Conservation (phyloP, 139 green algal genomes). For the Eudorina sp. region DNA sequence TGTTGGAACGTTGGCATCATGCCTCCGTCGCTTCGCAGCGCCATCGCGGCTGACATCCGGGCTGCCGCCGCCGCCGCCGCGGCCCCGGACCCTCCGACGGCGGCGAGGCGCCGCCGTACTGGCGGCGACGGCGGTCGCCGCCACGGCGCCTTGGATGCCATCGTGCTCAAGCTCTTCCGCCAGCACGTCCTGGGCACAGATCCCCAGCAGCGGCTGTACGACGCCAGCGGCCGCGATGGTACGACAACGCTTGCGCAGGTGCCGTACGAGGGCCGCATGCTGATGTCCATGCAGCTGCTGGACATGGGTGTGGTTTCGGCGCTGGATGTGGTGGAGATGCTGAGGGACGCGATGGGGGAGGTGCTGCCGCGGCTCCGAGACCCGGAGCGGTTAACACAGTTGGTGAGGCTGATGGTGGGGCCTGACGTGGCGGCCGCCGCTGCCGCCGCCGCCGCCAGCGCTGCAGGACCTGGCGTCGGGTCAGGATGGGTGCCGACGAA, state of each 20-base stretch:
- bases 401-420: conserved; percentile 12
- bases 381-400: background rate
- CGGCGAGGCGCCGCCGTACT: background rate
- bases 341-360: background rate
- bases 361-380: background rate
- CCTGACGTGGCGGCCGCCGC: background rate
- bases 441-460: background rate
- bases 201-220: background rate
- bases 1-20: conserved; percentile 26
- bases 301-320: conserved; percentile 1
- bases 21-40: background rate
- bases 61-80: background rate
- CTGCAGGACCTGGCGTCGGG: too few species aligned
- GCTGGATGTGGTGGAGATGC: background rate
- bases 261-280: conserved; percentile 31
- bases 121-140: background rate
- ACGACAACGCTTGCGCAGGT: background rate
- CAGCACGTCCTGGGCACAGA: background rate
- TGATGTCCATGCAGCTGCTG: conserved; percentile 12
- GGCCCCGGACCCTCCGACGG: background rate
- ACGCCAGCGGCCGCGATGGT: background rate
- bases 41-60: background rate
- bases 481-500: too few species aligned
- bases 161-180: conserved; percentile 1
- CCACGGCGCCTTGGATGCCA: background rate